These are phyloP conservation scores for Sarocladium kiliense DNA, from an alignment of 2,329 filamentous ascomycete genomes.

Conservation along the genomic window DNA sequence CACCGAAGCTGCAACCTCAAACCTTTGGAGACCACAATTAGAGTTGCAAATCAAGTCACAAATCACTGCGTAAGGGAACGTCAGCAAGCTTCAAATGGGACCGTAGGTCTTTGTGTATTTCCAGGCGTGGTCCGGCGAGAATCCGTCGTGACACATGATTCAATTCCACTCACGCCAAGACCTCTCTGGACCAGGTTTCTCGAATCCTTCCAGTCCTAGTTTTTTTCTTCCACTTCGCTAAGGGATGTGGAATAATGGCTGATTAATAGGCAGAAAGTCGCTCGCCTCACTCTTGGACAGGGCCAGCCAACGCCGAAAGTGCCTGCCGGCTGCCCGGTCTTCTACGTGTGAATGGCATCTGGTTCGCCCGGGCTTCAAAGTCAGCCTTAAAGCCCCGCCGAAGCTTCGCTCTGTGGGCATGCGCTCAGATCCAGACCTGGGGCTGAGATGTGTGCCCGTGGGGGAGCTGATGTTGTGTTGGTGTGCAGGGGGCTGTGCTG, in stretches of 20 bases:
- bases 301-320: background rate
- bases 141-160: no score
- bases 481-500: constrained; percentile 1
- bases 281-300: background rate
- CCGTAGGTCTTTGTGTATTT: no score
- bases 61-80: no score
- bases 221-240: background rate
- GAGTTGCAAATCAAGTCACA: no score
- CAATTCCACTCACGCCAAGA: no score
- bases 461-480: background rate
- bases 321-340: background rate
- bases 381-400: background rate
- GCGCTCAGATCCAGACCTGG: background rate
- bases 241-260: background rate
- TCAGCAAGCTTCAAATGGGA: no score
- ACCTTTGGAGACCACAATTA: no score
- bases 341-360: background rate
- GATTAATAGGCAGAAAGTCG: background rate
- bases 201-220: background rate
- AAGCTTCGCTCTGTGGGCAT: background rate
- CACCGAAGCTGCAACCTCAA: no score
- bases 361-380: background rate
- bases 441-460: background rate
- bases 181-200: background rate
- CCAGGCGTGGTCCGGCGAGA: no score